Evolutionary conservation across 2,329 filamentous ascomycete species (phyloP), one percentile per base, ranked within the genome.

Genomic region (Nothopassalora personata): DNA sequence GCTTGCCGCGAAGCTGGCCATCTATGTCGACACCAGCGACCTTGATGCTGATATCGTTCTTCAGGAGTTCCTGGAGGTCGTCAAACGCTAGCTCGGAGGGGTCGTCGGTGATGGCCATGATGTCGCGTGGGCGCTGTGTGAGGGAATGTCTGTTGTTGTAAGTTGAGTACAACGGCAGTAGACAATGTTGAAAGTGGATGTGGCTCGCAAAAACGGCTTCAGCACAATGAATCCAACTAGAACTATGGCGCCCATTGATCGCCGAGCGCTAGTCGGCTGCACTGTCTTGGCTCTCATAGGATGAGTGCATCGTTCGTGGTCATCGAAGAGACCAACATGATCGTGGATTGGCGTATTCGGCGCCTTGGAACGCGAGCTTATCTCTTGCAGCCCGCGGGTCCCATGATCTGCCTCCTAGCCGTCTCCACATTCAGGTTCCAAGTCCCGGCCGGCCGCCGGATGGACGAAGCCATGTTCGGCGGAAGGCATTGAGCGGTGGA

Each of bases 21-120:
- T 97, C 91, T 59, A 92, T 88, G 72, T 97, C 91, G 62, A 94
- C 77, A 45, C 91, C 92, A 9, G 90, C 91, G 45, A 97, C 83
- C 75, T 96, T 97, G 76, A 96, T 89, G 70, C 88, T 86, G 53
- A 77, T 81, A 74, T 96, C 91, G 71, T 87, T 68, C 64, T 83
- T 78, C 61, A 94, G 86, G 54, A 93, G 75, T 57, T 81, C 73
- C 23, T 86, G 81, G 59, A 96, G 81, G 63, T 83, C 80, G 53
- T 87, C 83, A 64, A 81, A 73, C 27, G 87, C 91, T 66, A 89
- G 74, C 58, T 71, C 54, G 39, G 68, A 61, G 36, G 70, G 66
- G 49, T 74, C 71, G 58, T 73, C 70, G 39, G 64, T 64, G 60
- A 72, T 70, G 47, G 70, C 58, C 72, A 74, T 74, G 43, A 43